Percentiles rank a stretch among this genome's conserved stretches.
These are phyloP conservation scores for Scheffersomyces segobiensis DNA, from an alignment of 1,139 yeast species.

Conservation along the genomic window DNA sequence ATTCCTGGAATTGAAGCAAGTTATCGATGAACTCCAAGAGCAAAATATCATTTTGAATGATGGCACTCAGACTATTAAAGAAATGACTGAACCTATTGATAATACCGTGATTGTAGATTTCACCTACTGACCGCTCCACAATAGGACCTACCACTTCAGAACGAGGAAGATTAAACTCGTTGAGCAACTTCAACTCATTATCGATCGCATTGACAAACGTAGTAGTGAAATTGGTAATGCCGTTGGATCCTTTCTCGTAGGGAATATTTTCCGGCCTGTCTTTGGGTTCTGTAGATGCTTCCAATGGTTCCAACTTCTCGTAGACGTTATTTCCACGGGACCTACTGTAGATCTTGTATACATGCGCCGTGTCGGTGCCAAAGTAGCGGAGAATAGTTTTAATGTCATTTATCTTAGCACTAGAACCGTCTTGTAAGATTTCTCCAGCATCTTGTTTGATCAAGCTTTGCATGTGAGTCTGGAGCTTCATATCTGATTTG, in stretches of 20 bases:
- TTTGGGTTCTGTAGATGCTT: constrained; percentile 37
- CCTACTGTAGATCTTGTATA: constrained; percentile 45
- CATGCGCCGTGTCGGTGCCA: constrained; percentile 29
- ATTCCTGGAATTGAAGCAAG: constrained; percentile 22
- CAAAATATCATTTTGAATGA: constrained; percentile 31
- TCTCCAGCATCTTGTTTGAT: constrained; percentile 11
- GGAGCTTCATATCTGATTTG: constrained; percentile 45
- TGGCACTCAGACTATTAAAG: constrained; percentile 9
- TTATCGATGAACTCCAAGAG: constrained; percentile 48
- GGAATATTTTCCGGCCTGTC: constrained; percentile 41
- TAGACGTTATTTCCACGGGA: constrained; percentile 47
- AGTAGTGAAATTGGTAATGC: constrained; percentile 55
- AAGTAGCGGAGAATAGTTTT: constrained; percentile 47
- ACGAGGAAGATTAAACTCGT: constrained; percentile 13
- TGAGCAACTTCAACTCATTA: constrained; percentile 46
- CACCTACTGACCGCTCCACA: constrained; percentile 23
- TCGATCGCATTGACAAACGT: constrained; percentile 51
- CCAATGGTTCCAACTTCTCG: constrained; percentile 39
- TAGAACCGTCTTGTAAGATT: constrained; percentile 9
- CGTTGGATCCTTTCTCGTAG: constrained; percentile 63
- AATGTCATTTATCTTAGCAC: constrained; percentile 22
- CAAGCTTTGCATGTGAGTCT: constrained; percentile 30
- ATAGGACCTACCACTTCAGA: constrained; percentile 20
- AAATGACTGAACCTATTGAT: constrained; percentile 11
- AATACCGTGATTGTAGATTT: constrained; percentile 18